Conservation (phyloP, 441 rosid species). For the Lepidium campestre region DNA sequence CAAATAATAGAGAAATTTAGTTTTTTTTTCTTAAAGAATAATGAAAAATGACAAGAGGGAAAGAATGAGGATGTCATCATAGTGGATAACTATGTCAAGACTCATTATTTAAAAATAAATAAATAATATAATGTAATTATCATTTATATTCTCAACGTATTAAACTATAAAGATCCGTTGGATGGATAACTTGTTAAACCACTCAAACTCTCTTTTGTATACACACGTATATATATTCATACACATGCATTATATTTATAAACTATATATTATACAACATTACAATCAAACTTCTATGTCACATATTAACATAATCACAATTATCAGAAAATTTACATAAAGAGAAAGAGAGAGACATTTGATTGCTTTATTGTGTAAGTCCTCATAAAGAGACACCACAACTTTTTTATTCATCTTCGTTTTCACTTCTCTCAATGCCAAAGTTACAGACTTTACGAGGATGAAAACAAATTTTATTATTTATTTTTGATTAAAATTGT, state of each 20-base stretch:
- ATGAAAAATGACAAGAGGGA: too few relatives aligned
- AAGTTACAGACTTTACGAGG: slow-evolving; percentile 19
- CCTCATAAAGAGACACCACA: slow-evolving; percentile 33
- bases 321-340: not conserved
- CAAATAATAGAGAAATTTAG: not conserved
- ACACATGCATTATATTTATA: slow-evolving; percentile 11
- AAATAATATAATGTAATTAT: not conserved
- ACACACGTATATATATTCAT: slow-evolving; percentile 11
- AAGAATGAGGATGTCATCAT: slow-evolving; percentile 2
- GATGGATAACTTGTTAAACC: slow-evolving; percentile 28
- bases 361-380: slow-evolving; percentile 30
- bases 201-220: slow-evolving; percentile 25
- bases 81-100: slow-evolving; percentile 23
- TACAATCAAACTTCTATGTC: not conserved
- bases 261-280: slow-evolving; percentile 4
- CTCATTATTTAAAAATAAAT: not conserved
- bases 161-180: slow-evolving; percentile 21
- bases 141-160: not conserved
- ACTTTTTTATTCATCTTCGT: slow-evolving; percentile 20
- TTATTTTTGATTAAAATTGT: not conserved
- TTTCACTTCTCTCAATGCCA: slow-evolving; percentile 17
- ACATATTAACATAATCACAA: not conserved
- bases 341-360: slow-evolving; percentile 15
- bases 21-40: too few relatives aligned
- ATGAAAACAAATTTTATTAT: not conserved